Percentiles rank a stretch among this genome's conserved stretches.
These are phyloP conservation scores for Aspergillus thermomutatus DNA, from an alignment of 2,329 filamentous ascomycete genomes.

Conservation along the genomic window DNA sequence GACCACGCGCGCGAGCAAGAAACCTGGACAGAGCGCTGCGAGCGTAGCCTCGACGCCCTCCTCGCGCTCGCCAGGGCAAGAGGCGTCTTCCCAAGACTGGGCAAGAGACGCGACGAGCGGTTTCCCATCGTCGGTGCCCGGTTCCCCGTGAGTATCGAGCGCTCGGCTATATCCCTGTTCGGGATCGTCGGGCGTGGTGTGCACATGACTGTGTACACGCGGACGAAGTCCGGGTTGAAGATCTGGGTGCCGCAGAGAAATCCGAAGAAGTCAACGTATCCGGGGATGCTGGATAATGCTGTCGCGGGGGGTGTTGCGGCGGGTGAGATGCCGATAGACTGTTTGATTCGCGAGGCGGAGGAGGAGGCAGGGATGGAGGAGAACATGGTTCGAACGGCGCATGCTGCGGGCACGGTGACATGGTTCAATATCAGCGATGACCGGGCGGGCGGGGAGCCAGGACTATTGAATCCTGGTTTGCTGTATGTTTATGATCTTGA, in stretches of 20 bases:
- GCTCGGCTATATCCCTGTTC: slow-evolving; percentile 3
- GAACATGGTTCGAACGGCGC: neutral
- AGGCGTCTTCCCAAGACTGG: slow-evolving; percentile 2
- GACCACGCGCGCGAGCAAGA: neutral
- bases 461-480: slow-evolving; percentile 8
- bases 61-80: neutral
- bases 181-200: slow-evolving; percentile 7
- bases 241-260: slow-evolving; percentile 8
- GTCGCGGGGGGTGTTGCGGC: slow-evolving; percentile 9
- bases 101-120: neutral
- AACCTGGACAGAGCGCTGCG: neutral
- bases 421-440: slow-evolving; percentile 8
- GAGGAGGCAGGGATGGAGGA: slow-evolving; percentile 7
- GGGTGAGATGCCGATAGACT: slow-evolving; percentile 7
- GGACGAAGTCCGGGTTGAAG: neutral
- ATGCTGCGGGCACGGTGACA: slow-evolving; percentile 5
- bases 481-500: slow-evolving; percentile 9
- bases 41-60: slow-evolving; percentile 2
- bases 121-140: slow-evolving; percentile 7
- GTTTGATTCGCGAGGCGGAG: slow-evolving; percentile 5
- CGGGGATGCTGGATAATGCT: slow-evolving; percentile 5
- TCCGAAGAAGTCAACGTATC: slow-evolving; percentile 2
- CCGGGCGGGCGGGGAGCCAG: slow-evolving; percentile 2
- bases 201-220: slow-evolving; percentile 7
- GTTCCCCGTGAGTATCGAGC: slow-evolving; percentile 6